Percentiles rank a stretch among this genome's conserved stretches.
phyloP scores from a whole-genome alignment of 805 yeast genomes.

The Yamadazyma kitorensis region DNA sequence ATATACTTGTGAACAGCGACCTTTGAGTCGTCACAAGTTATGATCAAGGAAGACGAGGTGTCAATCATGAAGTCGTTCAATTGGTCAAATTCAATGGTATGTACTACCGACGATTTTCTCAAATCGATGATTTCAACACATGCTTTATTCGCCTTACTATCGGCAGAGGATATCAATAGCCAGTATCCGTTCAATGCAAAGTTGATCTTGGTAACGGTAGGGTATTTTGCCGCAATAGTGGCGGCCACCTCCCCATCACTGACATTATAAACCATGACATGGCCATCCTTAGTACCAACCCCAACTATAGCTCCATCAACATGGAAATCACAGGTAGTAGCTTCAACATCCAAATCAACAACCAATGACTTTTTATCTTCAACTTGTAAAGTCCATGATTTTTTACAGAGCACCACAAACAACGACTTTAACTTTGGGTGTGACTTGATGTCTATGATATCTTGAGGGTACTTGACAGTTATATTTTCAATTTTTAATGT shows the following conservation, averaged over 20 bases:
- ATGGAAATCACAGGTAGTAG: conserved; percentile 33
- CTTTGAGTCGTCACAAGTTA: conserved; percentile 18
- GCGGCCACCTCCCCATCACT: conserved; percentile 35
- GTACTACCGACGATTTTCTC: conserved; percentile 34
- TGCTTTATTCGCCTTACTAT: conserved; percentile 12
- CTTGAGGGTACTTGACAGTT: conserved; percentile 6
- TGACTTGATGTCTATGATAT: conserved; percentile 20
- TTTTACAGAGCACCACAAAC: conserved; percentile 24
- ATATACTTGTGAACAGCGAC: conserved; percentile 33
- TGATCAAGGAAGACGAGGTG: conserved; percentile 32
- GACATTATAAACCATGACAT: conserved; percentile 38
- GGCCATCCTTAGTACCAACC: conserved; percentile 31
- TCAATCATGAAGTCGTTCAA: conserved; percentile 29
- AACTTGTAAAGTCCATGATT: conserved; percentile 17
- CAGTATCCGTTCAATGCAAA: conserved; percentile 70
- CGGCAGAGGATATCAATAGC: conserved; percentile 36
- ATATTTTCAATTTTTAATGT: conserved; percentile 12
- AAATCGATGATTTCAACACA: conserved; percentile 47
- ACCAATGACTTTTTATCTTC: background rate
- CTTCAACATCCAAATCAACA: conserved; percentile 9
- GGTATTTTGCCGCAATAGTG: conserved; percentile 22
- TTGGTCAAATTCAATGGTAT: conserved; percentile 23
- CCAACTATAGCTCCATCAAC: conserved; percentile 50
- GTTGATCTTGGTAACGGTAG: conserved; percentile 29
- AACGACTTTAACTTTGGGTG: conserved; percentile 33